These are phyloP conservation scores for Paragyromitra xinjiangensis DNA, from an alignment of 495 filamentous ascomycete genomes.

Conservation along the genomic window DNA sequence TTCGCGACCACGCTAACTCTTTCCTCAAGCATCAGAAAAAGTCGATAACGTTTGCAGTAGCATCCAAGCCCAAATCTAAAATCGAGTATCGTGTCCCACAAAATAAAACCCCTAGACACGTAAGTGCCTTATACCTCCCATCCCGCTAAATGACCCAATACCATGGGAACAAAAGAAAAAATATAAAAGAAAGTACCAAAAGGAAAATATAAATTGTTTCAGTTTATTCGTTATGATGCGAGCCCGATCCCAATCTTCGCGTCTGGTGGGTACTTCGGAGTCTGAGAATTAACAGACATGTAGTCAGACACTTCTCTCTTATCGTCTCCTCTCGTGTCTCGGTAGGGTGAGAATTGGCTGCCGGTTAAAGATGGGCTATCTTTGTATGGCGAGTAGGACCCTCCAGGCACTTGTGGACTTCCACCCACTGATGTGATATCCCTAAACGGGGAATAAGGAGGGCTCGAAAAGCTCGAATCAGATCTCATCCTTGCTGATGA, in stretches of 20 bases:
- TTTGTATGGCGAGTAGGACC: constrained; percentile 50
- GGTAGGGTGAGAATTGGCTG: constrained; percentile 46
- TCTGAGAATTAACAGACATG: constrained; percentile 39
- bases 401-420: constrained; percentile 29
- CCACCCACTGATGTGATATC: constrained; percentile 34
- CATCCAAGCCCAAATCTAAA: constrained; percentile 14
- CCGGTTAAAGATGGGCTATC: constrained; percentile 42
- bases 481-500: constrained; percentile 43
- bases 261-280: constrained; percentile 50
- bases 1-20: not conserved
- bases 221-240: constrained; percentile 39
- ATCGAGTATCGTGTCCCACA: constrained; percentile 7
- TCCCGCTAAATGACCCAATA: constrained; percentile 44
- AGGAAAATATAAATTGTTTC: constrained; percentile 14
- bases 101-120: constrained; percentile 35
- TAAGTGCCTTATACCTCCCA: constrained; percentile 17
- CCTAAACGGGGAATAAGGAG: constrained; percentile 49
- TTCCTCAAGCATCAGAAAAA: constrained; percentile 8
- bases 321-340: constrained; percentile 32
- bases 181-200: constrained; percentile 6
- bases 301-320: constrained; percentile 31
- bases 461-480: constrained; percentile 44
- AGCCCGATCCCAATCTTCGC: constrained; percentile 51
- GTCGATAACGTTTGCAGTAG: not conserved
- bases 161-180: constrained; percentile 24